Evolutionary conservation across 2,329 filamentous ascomycete species (phyloP), one percentile per base, ranked within the genome.

Genomic region (Cladorrhinum sp.): DNA sequence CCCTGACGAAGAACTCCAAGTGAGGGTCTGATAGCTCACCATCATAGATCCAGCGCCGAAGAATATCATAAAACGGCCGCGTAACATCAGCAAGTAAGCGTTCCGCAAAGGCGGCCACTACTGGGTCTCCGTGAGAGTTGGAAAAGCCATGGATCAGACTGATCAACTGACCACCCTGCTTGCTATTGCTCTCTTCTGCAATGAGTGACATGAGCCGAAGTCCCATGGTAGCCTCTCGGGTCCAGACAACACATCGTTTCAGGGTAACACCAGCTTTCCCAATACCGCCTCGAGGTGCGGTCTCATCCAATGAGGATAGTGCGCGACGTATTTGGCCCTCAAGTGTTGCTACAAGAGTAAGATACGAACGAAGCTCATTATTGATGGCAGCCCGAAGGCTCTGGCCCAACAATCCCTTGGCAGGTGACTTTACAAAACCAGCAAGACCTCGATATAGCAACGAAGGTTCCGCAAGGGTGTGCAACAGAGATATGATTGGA

Each of bases 11-110:
- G 75, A 99, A 99, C 71, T 99, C 95, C 59, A 87, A 83, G 70
- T 93, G 97, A 0, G 96, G 95, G 74, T 99, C 95, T n/a, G 91
- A 92, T 14, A 99, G 82, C 78, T 99, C 96, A 63, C 95, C 95
- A 70, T 99, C 94, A 71, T 99, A 99, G 55, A 99, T 96, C 95
- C 95, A 99, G 69, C 92, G 90, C 58, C 92, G 87, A 58, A 99
- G 80, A 79, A 99, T 97, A 69, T 96, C 91, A 73, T 99, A 99
- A 72, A 99, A 99, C 0, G 96, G 96, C 16, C 90, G 84, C 1
- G 95, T 97, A 58, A 99, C 90, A 69, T 94, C 91, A 5, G 84
- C 83, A 5, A 99, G 82, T 26, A 99, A 81, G 23, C 94, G 86
- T 74, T 98, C 94, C 0, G 95, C 95, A 77, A 98, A 98, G 0